These are phyloP conservation scores for Nephelium lappaceum DNA, from an alignment of 345 rosid species.

Conservation along the genomic window DNA sequence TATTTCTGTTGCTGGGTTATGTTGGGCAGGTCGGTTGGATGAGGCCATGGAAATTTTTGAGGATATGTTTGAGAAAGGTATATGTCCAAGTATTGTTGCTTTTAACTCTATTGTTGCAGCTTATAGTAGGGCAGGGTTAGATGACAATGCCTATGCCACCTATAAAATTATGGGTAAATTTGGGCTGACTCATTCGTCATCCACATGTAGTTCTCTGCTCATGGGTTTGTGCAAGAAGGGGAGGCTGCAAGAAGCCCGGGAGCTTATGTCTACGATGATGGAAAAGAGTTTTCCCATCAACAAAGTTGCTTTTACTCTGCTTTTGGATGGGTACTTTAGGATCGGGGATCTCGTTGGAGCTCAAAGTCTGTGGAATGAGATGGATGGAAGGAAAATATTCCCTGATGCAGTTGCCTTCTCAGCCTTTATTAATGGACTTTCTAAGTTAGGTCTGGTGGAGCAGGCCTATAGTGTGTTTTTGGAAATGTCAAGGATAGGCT, in stretches of 20 bases:
- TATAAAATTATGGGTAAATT: conserved; percentile 52
- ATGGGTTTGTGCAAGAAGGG: conserved; percentile 62
- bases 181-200: conserved; percentile 58
- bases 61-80: conserved; percentile 63
- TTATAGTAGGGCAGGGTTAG: conserved; percentile 52
- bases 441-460: conserved; percentile 56
- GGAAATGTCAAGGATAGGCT: conserved; percentile 59
- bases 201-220: conserved; percentile 64
- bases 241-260: conserved; percentile 53
- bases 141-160: conserved; percentile 49
- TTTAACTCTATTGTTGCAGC: conserved; percentile 74
- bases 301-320: conserved; percentile 59
- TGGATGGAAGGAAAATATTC: conserved; percentile 49
- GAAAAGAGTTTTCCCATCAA: conserved; percentile 52
- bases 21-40: conserved; percentile 67
- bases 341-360: conserved; percentile 55
- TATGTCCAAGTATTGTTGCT: conserved; percentile 50
- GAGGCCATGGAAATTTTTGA: conserved; percentile 50
- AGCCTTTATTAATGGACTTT: conserved; percentile 71
- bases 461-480: conserved; percentile 56
- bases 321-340: conserved; percentile 67
- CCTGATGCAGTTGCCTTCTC: conserved; percentile 71
- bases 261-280: conserved; percentile 52
- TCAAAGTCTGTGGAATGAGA: conserved; percentile 60
- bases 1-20: conserved; percentile 57